Percentiles rank a stretch among this genome's conserved stretches.
phyloP scores from a whole-genome alignment of 2,329 filamentous ascomycete species.

The Septoria linicola region DNA sequence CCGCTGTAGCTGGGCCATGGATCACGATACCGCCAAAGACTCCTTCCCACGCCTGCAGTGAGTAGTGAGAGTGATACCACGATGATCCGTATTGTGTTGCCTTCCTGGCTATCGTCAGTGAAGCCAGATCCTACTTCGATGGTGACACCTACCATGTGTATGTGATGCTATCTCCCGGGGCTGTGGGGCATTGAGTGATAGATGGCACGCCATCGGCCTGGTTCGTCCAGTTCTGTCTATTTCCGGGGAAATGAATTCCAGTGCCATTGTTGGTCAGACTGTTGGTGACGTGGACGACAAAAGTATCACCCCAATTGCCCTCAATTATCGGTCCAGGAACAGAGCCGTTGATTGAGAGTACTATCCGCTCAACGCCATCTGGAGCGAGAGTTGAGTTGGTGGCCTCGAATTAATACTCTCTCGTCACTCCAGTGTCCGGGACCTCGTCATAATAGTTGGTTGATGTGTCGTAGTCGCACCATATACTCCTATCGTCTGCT shows the following conservation, averaged over 20 bases:
- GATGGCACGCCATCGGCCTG: conserved; percentile 49
- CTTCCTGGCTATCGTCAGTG: conserved; percentile 18
- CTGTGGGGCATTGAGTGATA: conserved; percentile 66
- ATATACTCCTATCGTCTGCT: conserved; percentile 32
- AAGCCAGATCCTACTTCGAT: no score
- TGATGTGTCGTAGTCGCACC: conserved; percentile 39
- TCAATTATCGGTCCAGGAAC: conserved; percentile 49
- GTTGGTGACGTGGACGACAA: conserved; percentile 37
- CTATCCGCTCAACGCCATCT: conserved; percentile 46
- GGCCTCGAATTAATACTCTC: conserved; percentile 48
- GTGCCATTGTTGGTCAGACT: conserved; percentile 48
- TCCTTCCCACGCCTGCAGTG: conserved; percentile 44
- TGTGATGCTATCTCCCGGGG: conserved; percentile 52
- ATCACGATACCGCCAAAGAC: conserved; percentile 42
- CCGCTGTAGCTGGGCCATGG: conserved; percentile 38
- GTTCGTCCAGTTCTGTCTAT: conserved; percentile 55
- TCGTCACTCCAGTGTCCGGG: conserved; percentile 40
- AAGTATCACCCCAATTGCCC: conserved; percentile 42
- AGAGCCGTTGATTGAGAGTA: conserved; percentile 48
- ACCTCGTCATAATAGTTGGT: conserved; percentile 40
- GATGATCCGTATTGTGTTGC: conserved; percentile 39
- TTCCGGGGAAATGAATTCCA: conserved; percentile 53
- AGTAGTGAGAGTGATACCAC: conserved; percentile 48
- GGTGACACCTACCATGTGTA: conserved; percentile 39
- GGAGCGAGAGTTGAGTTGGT: conserved; percentile 46